A percentile compares a stretch with the other conserved stretches of the same genome.
phyloP scores from a whole-genome alignment of 1,139 yeast genomes.

The Wickerhamiella pararugosa region DNA sequence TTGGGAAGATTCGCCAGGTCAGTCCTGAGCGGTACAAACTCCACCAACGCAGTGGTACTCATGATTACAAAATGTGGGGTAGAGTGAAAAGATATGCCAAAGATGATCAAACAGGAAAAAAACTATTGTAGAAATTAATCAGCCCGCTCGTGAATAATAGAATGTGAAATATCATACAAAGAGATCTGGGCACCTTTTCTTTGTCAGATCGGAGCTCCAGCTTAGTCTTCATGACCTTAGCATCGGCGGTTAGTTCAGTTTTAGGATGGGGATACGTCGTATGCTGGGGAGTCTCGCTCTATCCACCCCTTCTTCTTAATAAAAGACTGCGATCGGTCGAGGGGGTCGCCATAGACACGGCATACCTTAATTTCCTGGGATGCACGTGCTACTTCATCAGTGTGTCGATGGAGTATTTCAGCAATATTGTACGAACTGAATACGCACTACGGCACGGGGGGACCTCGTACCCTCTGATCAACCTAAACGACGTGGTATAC shows the following conservation, averaged over 20 bases:
- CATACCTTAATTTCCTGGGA: conserved; percentile 30
- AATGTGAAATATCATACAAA: no score
- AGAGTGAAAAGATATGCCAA: neutral
- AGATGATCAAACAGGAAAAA: neutral
- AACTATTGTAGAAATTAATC: neutral
- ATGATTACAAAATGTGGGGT: neutral
- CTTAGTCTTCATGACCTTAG: no score
- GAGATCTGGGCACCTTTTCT: no score
- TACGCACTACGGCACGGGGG: conserved; percentile 24
- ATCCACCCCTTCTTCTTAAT: conserved; percentile 32
- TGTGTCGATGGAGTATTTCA: conserved; percentile 28
- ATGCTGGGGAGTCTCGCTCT: conserved; percentile 31
- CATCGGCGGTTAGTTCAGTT: conserved; percentile 4
- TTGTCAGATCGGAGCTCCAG: no score
- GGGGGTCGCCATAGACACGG: conserved; percentile 32
- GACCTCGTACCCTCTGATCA: conserved; percentile 28
- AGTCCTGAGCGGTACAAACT: conserved; percentile 30
- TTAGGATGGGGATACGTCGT: conserved; percentile 17
- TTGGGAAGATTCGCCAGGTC: conserved; percentile 49
- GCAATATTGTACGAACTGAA: conserved; percentile 26
- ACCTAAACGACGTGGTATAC: conserved; percentile 32
- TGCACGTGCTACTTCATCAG: conserved; percentile 30
- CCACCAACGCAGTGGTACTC: conserved; percentile 21
- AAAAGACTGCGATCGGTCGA: conserved; percentile 28
- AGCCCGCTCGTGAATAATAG: neutral